A percentile compares a stretch with the other conserved stretches of the same genome.
These are phyloP conservation scores for Aspergillus versicolor DNA, from an alignment of 2,329 filamentous ascomycete species.

Conservation along the genomic window DNA sequence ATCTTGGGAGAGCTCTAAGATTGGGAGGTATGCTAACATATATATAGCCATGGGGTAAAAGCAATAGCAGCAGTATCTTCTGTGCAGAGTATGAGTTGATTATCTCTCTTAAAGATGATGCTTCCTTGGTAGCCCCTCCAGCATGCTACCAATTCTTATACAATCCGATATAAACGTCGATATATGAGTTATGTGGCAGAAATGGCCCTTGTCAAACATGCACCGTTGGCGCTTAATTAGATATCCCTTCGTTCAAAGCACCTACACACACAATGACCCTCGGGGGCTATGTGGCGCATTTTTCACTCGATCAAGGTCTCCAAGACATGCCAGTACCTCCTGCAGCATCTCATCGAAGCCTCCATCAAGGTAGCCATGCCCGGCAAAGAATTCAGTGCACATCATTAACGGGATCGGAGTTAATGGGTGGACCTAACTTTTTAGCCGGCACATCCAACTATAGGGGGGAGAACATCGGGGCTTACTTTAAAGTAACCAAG, in stretches of 20 bases:
- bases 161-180: not conserved
- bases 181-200: not conserved
- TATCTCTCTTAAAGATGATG: not conserved
- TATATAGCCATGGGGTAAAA: not conserved
- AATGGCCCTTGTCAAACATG: not conserved
- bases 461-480: not conserved
- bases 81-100: not conserved
- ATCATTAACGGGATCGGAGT: constrained; percentile 21
- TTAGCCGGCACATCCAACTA: not conserved
- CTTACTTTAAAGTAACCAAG: constrained; percentile 22
- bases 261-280: not conserved
- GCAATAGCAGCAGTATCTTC: not conserved
- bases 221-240: not conserved
- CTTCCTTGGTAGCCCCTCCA: not conserved
- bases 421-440: constrained; percentile 19
- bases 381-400: constrained; percentile 21
- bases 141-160: not conserved
- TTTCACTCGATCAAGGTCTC: constrained; percentile 20
- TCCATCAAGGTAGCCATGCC: constrained; percentile 18
- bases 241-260: not conserved
- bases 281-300: constrained; percentile 15
- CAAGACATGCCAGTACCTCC: constrained; percentile 17
- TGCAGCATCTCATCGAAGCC: constrained; percentile 20
- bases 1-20: not conserved
- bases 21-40: not conserved